These are phyloP conservation scores for Hypoxylon cercidicola DNA, from an alignment of 495 filamentous ascomycete species.

Conservation along the genomic window DNA sequence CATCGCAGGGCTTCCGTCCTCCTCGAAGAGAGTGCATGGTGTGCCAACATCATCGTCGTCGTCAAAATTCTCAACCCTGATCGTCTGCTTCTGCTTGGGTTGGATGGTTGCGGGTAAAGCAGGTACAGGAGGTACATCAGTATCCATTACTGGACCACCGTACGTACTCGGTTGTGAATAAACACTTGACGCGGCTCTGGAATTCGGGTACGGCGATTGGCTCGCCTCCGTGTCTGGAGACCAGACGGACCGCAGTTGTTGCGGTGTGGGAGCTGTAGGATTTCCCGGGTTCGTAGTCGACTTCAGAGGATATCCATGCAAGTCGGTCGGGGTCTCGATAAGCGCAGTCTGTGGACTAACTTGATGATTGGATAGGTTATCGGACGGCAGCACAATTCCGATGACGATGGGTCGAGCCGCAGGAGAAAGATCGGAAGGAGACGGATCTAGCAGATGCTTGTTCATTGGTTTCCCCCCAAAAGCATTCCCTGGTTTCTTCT, in stretches of 20 bases:
- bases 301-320: conserved; percentile 47
- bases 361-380: conserved; percentile 61
- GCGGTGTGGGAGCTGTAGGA: conserved; percentile 72
- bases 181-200: conserved; percentile 67
- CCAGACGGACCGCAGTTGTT: conserved; percentile 71
- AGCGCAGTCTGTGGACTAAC: conserved; percentile 63
- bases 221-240: conserved; percentile 60
- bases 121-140: conserved; percentile 69
- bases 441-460: conserved; percentile 28
- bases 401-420: conserved; percentile 81
- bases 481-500: conserved; percentile 45
- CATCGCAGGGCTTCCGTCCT: conserved; percentile 54
- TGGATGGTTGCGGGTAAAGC: conserved; percentile 63
- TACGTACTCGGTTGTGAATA: conserved; percentile 71
- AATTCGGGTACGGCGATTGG: conserved; percentile 41
- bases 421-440: conserved; percentile 72
- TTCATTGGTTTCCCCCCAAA: conserved; percentile 43
- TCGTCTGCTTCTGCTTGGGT: conserved; percentile 22
- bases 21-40: conserved; percentile 59
- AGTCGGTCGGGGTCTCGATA: conserved; percentile 53
- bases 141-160: conserved; percentile 36
- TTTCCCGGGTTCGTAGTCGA: conserved; percentile 37
- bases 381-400: conserved; percentile 74
- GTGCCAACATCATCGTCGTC: conserved; percentile 44
- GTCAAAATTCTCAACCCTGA: conserved; percentile 23